These are phyloP conservation scores for Diaporthe sp. DNA, from an alignment of 2,329 filamentous ascomycete genomes.

Conservation along the genomic window DNA sequence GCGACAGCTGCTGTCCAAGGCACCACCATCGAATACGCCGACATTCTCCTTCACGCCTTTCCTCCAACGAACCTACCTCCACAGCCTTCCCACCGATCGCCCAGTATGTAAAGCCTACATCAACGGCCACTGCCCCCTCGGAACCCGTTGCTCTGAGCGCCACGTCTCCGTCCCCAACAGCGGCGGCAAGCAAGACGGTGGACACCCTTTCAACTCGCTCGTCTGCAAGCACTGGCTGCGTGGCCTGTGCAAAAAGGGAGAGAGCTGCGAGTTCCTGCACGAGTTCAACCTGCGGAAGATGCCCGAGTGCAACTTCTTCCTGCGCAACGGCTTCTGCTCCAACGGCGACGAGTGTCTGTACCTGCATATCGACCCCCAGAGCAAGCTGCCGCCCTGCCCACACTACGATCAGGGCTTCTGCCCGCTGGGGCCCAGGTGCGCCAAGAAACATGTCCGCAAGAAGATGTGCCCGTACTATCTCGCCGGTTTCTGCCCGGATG, in stretches of 20 bases:
- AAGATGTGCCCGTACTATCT: slow-evolving; percentile 88
- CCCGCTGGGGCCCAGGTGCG: slow-evolving; percentile 87
- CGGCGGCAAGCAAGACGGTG: slow-evolving; percentile 48
- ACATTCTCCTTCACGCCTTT: slow-evolving; percentile 90
- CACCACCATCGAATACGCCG: slow-evolving; percentile 63
- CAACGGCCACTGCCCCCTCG: slow-evolving; percentile 88
- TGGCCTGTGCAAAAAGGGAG: slow-evolving; percentile 96
- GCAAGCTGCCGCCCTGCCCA: slow-evolving; percentile 83
- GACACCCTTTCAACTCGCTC: slow-evolving; percentile 76
- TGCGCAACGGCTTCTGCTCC: slow-evolving; percentile 92
- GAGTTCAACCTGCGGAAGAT: slow-evolving; percentile 99
- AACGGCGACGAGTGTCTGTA: slow-evolving; percentile 98
- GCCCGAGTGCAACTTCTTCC: slow-evolving; percentile 98
- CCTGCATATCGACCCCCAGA: slow-evolving; percentile 87
- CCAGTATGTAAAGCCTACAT: slow-evolving; percentile 90
- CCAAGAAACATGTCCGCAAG: slow-evolving; percentile 88
- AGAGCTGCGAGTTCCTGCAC: slow-evolving; percentile 97
- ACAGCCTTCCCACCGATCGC: slow-evolving; percentile 82
- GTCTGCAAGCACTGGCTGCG: slow-evolving; percentile 99
- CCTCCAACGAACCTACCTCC: slow-evolving; percentile 85
- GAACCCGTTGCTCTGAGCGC: slow-evolving; percentile 86
- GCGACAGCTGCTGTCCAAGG: slow-evolving; percentile 69
- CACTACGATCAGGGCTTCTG: slow-evolving; percentile 98
- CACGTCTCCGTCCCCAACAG: slow-evolving; percentile 66
- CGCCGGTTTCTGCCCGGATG: slow-evolving; percentile 95